Evolutionary conservation across 495 filamentous ascomycete genomes (phyloP).

Genomic region (Aspergillus avenaceus): DNA sequence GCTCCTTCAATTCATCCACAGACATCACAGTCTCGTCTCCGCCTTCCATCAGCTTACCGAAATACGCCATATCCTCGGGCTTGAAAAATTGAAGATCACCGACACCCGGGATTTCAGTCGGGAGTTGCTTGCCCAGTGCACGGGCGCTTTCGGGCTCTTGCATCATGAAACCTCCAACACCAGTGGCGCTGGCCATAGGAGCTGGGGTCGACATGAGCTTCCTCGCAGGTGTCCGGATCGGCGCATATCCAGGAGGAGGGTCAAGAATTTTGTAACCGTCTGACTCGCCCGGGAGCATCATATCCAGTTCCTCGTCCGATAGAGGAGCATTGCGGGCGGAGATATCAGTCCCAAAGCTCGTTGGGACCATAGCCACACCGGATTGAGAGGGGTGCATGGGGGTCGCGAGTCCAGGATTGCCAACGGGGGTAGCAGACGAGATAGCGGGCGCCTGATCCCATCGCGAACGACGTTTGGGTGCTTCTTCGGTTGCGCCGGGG

Average conservation of each 20-base stretch:
- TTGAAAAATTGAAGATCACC: slow-evolving; percentile 99
- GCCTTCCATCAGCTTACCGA: slow-evolving; percentile 93
- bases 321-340: slow-evolving; percentile 73
- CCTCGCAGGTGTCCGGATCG: slow-evolving; percentile 70
- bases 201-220: slow-evolving; percentile 76
- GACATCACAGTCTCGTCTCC: slow-evolving; percentile 88
- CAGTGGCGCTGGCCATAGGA: slow-evolving; percentile 55
- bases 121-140: slow-evolving; percentile 82
- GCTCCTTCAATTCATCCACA: slow-evolving; percentile 93
- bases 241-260: slow-evolving; percentile 87
- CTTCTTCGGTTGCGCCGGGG: slow-evolving; percentile 48
- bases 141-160: slow-evolving; percentile 84
- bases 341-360: slow-evolving; percentile 75
- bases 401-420: slow-evolving; percentile 75
- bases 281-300: slow-evolving; percentile 67
- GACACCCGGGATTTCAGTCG: slow-evolving; percentile 95
- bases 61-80: slow-evolving; percentile 98
- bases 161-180: slow-evolving; percentile 90
- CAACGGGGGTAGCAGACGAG: slow-evolving; percentile 69
- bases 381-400: slow-evolving; percentile 78
- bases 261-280: slow-evolving; percentile 94
- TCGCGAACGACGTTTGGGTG: slow-evolving; percentile 66
- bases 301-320: slow-evolving; percentile 90
- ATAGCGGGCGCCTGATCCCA: slow-evolving; percentile 82
- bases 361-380: slow-evolving; percentile 49